Evolutionary conservation across 176 grass and related monocot genomes (phyloP), one percentile per base, ranked within the genome.

Genomic region (Aegilops speltoides): DNA sequence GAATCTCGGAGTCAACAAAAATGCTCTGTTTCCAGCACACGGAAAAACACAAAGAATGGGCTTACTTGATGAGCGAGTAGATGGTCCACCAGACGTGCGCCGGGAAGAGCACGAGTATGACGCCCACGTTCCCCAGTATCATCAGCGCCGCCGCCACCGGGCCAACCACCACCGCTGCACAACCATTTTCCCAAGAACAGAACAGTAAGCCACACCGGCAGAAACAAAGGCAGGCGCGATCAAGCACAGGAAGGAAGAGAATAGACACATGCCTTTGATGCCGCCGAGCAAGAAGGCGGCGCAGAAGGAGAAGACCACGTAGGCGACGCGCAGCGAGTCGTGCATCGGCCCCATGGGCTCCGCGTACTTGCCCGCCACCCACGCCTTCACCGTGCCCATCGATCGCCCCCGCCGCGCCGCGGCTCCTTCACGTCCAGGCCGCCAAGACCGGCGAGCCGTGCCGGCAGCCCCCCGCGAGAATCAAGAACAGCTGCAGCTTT

Each of bases 61-160:
- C 89, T 93, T 86, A 93, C 95, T 85, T 90, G 87, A 93, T 26
- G 32, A 95, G 86, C 36, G 93, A 95, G 82, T 92, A 95, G 77
- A 98, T 89, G 19, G 95, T 95, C 95, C 95, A 98, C 78, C 71
- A 92, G 28, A 98, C 91, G 80, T 98, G 95, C 86, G 91, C 87
- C 68, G 95, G 95, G 74, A 95, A 93, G 67, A 98, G 85, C 3
- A 82, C 83, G 37, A 98, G 86, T 31, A 98, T 93, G 20, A 98
- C 95, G 64, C 89, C 91, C 83, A 93, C 76, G 91, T 95, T 98
- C 57, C 95, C 93, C 23, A 93, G 31, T 13, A 95, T 90, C 88
- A 95, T 85, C 63, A 95, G 86, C 82, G 87, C 82, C 64, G 93
- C 93, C 5, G 95, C 93, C 45, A 98, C 86, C 70, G 95, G 95